Evolutionary conservation across 768 basidiomycete species (phyloP).

Genomic region (Serendipita vermifera): DNA sequence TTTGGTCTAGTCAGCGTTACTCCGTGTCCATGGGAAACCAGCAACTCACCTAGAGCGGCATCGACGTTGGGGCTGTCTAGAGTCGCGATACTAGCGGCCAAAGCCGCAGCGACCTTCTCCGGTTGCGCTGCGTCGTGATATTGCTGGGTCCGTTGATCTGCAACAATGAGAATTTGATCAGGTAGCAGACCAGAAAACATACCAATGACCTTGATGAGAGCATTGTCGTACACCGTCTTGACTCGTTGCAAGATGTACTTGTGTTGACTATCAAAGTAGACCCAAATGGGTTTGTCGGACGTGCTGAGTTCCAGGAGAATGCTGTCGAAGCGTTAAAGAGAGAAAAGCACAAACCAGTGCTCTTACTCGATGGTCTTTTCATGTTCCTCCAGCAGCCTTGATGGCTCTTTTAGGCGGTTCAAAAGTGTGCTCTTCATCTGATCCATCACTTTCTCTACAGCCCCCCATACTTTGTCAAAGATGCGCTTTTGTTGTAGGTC

Average conservation of each 20-base stretch:
- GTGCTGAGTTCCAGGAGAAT: conserved; percentile 78
- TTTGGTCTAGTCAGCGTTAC: conserved; percentile 21
- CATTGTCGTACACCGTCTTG: conserved; percentile 44
- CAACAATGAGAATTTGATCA: neutral
- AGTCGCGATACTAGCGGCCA: conserved; percentile 46
- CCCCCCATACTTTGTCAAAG: conserved; percentile 90
- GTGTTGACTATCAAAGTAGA: conserved; percentile 90
- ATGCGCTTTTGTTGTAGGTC: conserved; percentile 82
- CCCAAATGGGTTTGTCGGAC: conserved; percentile 87
- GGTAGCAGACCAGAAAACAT: conserved; percentile 15
- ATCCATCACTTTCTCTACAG: conserved; percentile 86
- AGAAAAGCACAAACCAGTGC: neutral
- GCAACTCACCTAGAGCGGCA: conserved; percentile 38
- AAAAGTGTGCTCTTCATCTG: conserved; percentile 75
- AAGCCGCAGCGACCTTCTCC: conserved; percentile 37
- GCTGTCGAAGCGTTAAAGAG: too few relatives aligned
- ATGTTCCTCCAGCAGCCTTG: conserved; percentile 77
- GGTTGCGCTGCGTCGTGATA: conserved; percentile 36
- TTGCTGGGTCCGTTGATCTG: conserved; percentile 7
- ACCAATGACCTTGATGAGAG: conserved; percentile 41
- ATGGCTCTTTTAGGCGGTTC: conserved; percentile 68
- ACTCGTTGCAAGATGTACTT: conserved; percentile 70
- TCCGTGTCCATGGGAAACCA: neutral
- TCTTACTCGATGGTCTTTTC: conserved; percentile 92
- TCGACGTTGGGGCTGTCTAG: conserved; percentile 57